Evolutionary conservation across 305 asterid species (phyloP).

Genomic region (Andrographis paniculata): DNA sequence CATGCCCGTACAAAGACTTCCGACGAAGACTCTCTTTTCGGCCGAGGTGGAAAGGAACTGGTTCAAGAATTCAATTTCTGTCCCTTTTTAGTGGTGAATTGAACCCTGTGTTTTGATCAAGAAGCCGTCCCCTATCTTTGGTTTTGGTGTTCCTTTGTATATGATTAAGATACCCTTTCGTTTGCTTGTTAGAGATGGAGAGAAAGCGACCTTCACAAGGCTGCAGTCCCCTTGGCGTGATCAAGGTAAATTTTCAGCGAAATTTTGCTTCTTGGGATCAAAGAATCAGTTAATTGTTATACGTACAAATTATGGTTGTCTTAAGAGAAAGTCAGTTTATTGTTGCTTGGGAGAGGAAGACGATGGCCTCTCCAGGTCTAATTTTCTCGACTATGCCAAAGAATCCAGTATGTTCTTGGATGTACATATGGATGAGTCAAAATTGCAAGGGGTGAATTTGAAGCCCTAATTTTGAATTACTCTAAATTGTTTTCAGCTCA

Average conservation of each 20-base stretch:
- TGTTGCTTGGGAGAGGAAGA: not conserved
- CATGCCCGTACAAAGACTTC: slow-evolving; percentile 24
- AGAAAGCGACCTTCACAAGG: slow-evolving; percentile 29
- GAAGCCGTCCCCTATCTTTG: not conserved
- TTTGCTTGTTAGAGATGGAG: slow-evolving; percentile 28
- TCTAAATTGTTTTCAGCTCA: slow-evolving; percentile 13
- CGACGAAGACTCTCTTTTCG: slow-evolving; percentile 11
- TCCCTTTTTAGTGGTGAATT: not conserved
- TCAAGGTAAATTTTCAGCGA: slow-evolving; percentile 28
- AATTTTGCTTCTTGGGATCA: not conserved
- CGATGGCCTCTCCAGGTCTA: not conserved
- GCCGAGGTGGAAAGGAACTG: not conserved
- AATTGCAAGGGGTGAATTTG: not conserved
- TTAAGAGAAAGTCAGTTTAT: not conserved
- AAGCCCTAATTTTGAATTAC: not conserved
- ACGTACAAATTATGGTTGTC: not conserved
- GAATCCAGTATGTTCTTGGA: not conserved
- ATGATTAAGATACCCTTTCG: slow-evolving; percentile 13
- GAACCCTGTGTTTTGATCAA: not conserved
- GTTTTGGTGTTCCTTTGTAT: slow-evolving; percentile 12
- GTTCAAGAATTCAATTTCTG: not conserved
- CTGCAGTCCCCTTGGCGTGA: slow-evolving; percentile 24
- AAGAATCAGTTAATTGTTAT: not conserved
- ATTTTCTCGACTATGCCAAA: not conserved
- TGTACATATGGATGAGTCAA: not conserved